These are phyloP conservation scores for Termitomyces sp. DNA, from an alignment of 768 basidiomycete genomes.

Conservation along the genomic window DNA sequence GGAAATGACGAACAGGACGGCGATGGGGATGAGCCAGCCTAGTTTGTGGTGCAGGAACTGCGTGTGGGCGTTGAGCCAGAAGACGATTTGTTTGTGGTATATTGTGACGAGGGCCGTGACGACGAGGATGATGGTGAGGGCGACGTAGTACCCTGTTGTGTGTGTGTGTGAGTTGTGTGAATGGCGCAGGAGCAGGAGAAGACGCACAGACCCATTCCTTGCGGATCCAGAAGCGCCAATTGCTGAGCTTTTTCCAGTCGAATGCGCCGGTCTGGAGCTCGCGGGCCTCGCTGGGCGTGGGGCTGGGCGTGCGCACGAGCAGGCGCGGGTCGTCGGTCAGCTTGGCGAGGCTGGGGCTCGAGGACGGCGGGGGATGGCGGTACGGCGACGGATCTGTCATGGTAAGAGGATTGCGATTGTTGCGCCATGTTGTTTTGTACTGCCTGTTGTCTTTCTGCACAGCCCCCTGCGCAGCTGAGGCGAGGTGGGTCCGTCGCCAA, in stretches of 20 bases:
- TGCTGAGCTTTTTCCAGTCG: constrained; percentile 40
- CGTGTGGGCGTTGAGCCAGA: constrained; percentile 64
- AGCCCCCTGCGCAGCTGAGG: too few relatives aligned
- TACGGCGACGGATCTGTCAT: too few relatives aligned
- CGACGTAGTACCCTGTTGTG: constrained; percentile 47
- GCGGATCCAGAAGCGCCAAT: constrained; percentile 51
- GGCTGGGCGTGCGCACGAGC: constrained; percentile 51
- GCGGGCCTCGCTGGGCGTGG: constrained; percentile 57
- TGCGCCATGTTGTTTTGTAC: too few relatives aligned
- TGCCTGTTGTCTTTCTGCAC: too few relatives aligned
- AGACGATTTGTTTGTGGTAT: constrained; percentile 71
- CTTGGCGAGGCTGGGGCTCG: too few relatives aligned
- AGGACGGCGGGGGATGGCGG: too few relatives aligned
- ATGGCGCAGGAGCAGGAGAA: background rate
- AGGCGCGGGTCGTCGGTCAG: background rate
- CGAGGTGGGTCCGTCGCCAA: too few relatives aligned
- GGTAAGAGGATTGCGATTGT: too few relatives aligned
- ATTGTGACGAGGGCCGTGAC: constrained; percentile 53
- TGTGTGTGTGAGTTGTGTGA: background rate
- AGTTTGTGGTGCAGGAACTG: constrained; percentile 47
- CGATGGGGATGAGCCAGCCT: constrained; percentile 49
- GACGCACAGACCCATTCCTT: constrained; percentile 56
- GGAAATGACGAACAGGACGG: constrained; percentile 76
- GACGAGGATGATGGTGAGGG: constrained; percentile 42
- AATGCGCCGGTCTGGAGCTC: constrained; percentile 42